A percentile compares a stretch with the other conserved stretches of the same genome.
These are phyloP conservation scores for Pelargonium cotyledonis DNA, from an alignment of 441 rosid species.

Conservation along the genomic window DNA sequence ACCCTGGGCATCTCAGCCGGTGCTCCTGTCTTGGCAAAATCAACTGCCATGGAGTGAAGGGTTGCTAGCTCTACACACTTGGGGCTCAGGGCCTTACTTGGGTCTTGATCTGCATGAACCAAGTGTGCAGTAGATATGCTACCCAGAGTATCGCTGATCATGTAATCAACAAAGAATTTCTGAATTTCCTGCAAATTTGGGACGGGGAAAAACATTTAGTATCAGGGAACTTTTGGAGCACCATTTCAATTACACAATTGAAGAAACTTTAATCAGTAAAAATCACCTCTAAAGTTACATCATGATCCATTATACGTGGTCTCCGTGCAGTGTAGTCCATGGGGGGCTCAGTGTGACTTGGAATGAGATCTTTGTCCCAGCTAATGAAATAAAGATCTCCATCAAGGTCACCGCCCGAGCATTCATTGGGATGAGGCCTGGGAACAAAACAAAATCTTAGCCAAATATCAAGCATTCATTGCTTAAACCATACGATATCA, in stretches of 20 bases:
- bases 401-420: constrained; percentile 98
- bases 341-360: constrained; percentile 54
- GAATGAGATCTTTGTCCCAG: constrained; percentile 80
- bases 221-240: not conserved
- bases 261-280: not conserved
- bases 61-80: constrained; percentile 69
- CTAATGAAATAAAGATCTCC: constrained; percentile 83
- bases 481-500: not conserved
- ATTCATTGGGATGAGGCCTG: constrained; percentile 98
- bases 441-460: constrained; percentile 20
- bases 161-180: constrained; percentile 75
- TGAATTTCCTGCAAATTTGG: constrained; percentile 66
- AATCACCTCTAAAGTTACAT: constrained; percentile 71
- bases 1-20: constrained; percentile 82
- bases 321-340: constrained; percentile 84
- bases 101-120: constrained; percentile 78
- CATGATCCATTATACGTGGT: constrained; percentile 77
- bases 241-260: constrained; percentile 12
- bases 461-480: constrained; percentile 9
- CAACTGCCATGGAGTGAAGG: constrained; percentile 92
- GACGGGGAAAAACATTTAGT: not conserved
- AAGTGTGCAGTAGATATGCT: constrained; percentile 89
- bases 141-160: constrained; percentile 89
- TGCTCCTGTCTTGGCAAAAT: constrained; percentile 89
- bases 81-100: constrained; percentile 56